A percentile compares a stretch with the other conserved stretches of the same genome.
Evolutionary conservation across 2,329 filamentous ascomycete species (phyloP).

Genomic region (Blumeria hordei): DNA sequence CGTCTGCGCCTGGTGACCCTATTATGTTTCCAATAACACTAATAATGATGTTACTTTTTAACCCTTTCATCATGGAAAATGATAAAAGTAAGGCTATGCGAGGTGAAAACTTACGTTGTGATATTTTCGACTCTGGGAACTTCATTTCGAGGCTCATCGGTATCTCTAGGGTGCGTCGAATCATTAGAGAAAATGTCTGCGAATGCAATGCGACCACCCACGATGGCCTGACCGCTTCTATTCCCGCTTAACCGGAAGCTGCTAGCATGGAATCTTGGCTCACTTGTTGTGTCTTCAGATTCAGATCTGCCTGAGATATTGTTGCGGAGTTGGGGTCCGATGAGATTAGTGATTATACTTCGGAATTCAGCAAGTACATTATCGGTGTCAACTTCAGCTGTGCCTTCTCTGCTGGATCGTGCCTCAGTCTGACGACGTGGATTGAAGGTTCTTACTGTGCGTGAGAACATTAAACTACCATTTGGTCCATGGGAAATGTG

Average conservation of each 20-base stretch:
- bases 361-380: constrained; percentile 17
- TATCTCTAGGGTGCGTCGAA: constrained; percentile 24
- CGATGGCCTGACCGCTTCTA: constrained; percentile 6
- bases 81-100: not conserved
- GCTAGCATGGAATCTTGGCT: constrained; percentile 5
- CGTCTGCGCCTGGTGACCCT: constrained; percentile 4
- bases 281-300: constrained; percentile 10
- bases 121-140: constrained; percentile 23
- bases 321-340: constrained; percentile 14
- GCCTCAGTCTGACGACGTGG: not conserved
- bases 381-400: constrained; percentile 7
- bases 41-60: not conserved
- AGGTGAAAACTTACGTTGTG: constrained; percentile 19
- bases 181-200: constrained; percentile 11
- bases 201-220: constrained; percentile 12
- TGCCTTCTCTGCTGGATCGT: not conserved
- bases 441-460: constrained; percentile 9
- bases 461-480: constrained; percentile 11
- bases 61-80: not conserved
- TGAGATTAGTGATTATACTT: constrained; percentile 22
- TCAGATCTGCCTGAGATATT: constrained; percentile 13
- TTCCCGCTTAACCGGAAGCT: constrained; percentile 3
- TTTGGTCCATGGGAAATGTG: constrained; percentile 12
- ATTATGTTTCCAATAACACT: constrained; percentile 2
- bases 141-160: constrained; percentile 23